phyloP scores from a whole-genome alignment of 352 stramenopile genomes.

The Chloridella minuta region DNA sequence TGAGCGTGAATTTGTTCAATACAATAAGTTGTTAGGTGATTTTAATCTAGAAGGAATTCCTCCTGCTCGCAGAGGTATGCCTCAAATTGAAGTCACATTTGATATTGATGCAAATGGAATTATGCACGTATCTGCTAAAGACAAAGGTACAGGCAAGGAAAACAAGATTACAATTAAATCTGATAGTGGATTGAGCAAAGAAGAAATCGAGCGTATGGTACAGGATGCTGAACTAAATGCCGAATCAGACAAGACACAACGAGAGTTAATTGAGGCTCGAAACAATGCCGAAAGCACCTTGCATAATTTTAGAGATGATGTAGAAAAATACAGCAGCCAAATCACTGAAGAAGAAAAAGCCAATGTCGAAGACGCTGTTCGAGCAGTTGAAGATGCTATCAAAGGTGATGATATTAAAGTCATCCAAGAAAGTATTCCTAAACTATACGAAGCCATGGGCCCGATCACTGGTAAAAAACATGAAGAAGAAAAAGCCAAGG shows the following conservation, averaged over 20 bases:
- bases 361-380: neutral
- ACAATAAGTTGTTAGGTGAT: conserved; percentile 84
- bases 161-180: conserved; percentile 74
- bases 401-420: too few species aligned
- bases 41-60: conserved; percentile 88
- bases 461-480: too few species aligned
- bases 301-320: neutral
- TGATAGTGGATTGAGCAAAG: conserved; percentile 54
- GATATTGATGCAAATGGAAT: conserved; percentile 96
- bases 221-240: conserved; percentile 42
- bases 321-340: neutral
- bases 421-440: neutral
- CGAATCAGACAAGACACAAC: neutral
- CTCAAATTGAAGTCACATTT: conserved; percentile 87
- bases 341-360: neutral
- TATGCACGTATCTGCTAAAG: conserved; percentile 69
- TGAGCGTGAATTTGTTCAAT: conserved; percentile 75
- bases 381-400: neutral
- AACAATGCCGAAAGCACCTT: neutral
- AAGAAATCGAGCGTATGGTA: conserved; percentile 60
- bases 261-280: neutral
- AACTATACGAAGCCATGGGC: neutral
- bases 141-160: conserved; percentile 59
- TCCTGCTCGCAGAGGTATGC: conserved; percentile 60
- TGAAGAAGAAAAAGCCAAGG: too few species aligned